Evolutionary conservation across 2,329 filamentous ascomycete genomes (phyloP).

Genomic region (Fusarium oxysporum): DNA sequence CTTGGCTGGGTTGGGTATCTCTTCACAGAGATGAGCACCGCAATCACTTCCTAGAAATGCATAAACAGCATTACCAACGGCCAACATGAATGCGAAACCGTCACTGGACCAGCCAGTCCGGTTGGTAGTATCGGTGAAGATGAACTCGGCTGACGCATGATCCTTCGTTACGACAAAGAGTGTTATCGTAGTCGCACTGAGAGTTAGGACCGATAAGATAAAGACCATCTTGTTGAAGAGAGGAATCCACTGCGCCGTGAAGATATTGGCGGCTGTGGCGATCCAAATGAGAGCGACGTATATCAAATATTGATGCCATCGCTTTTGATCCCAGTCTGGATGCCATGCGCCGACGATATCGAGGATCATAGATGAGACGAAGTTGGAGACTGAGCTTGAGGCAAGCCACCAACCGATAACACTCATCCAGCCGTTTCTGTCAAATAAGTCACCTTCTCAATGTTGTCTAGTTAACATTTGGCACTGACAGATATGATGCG

Average conservation of each 20-base stretch:
- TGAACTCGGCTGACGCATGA: conserved; percentile 14
- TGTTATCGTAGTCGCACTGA: conserved; percentile 19
- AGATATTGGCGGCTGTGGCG: conserved; percentile 71
- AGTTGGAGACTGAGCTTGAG: conserved; percentile 39
- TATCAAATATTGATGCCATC: conserved; percentile 77
- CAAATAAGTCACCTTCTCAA: fast-evolving
- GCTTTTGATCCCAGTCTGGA: conserved; percentile 63
- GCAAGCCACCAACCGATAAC: conserved; percentile 40
- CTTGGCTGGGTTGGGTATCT: conserved; percentile 40
- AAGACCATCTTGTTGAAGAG: conserved; percentile 34
- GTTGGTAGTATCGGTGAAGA: conserved; percentile 28
- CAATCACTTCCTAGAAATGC: conserved; percentile 39
- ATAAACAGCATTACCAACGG: conserved; percentile 30
- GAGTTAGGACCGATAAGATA: conserved; percentile 10
- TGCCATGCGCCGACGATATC: conserved; percentile 46
- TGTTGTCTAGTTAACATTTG: fast-evolving
- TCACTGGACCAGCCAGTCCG: conserved; percentile 30
- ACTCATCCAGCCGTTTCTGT: conserved; percentile 37
- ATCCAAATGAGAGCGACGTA: conserved; percentile 71
- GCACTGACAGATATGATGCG: conserved; percentile 40
- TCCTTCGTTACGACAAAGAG: conserved; percentile 20
- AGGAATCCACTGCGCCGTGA: conserved; percentile 52
- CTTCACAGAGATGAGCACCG: conserved; percentile 41
- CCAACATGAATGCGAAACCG: conserved; percentile 29
- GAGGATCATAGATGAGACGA: conserved; percentile 39